Percentiles rank a stretch among this genome's conserved stretches.
These are phyloP conservation scores for Vaccinium myrtillus DNA, from an alignment of 148 eudicot species.

Conservation along the genomic window DNA sequence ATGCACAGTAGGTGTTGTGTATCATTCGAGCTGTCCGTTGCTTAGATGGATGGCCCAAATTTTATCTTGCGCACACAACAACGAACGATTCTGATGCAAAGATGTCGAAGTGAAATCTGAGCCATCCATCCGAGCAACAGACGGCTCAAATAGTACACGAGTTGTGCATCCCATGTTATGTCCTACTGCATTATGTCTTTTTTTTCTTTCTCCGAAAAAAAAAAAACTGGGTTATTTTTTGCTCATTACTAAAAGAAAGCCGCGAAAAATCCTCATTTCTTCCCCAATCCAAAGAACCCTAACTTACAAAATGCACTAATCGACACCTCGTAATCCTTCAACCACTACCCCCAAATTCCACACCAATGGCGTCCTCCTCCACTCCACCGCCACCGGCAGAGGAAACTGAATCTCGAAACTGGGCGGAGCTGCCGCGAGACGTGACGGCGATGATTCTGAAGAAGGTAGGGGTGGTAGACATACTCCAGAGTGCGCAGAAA, in stretches of 20 bases:
- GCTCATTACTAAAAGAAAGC: not conserved
- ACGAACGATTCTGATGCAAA: too few species aligned
- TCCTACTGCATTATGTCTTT: too few species aligned
- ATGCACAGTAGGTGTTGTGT: too few species aligned
- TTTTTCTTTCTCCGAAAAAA: not conserved
- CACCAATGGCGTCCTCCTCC: conserved; percentile 25
- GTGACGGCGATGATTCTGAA: conserved; percentile 44
- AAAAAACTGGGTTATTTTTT: too few species aligned
- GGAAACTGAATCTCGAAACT: conserved; percentile 27
- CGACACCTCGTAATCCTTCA: not conserved
- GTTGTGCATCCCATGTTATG: too few species aligned
- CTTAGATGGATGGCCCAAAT: too few species aligned
- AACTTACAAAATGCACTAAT: not conserved
- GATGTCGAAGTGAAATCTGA: too few species aligned
- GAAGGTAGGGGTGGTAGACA: conserved; percentile 35
- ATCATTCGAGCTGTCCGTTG: too few species aligned
- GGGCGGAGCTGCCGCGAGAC: conserved; percentile 60
- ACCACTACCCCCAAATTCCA: not conserved
- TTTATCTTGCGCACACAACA: too few species aligned
- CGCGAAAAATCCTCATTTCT: not conserved
- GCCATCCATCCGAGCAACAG: too few species aligned
- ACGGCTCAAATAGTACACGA: too few species aligned
- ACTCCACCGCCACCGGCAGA: conserved; percentile 8
- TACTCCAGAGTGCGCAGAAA: conserved; percentile 44
- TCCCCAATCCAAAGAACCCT: not conserved